Base-by-base conservation (phyloP, 148 eudicot genomes). In the Gaultheria prostrata region DNA sequence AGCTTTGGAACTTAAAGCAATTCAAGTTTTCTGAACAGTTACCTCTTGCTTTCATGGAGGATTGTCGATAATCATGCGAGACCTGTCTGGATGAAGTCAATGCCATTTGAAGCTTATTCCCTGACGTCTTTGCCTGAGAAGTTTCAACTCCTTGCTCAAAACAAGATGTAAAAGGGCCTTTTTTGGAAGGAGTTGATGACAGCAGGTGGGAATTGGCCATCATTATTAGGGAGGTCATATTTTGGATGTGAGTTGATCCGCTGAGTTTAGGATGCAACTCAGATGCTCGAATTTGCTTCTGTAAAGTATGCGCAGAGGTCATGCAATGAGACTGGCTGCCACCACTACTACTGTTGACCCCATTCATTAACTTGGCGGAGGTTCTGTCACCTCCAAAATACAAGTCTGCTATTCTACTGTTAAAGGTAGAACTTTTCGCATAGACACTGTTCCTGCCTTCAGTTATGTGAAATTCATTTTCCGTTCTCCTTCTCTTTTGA, bases 31-130 rank as follows among this genome's bases (percentile, higher is more conserved):
- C 54, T 71, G 70, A 50, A 80, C 26, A 77, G 35, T 65, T 82
- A 88, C 91, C 91, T 86, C 69, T 84, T 75, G 30, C 67, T 74
- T 79, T 86, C 57, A 7, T 80, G 65, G 85, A 78, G 26, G 49
- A 56, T 81, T 77, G 67, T 28, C 46, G 76, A 65, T 84, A 50
- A 46, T 51, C 85, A 79, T 63, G 75, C 0, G 49, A 35, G 74
- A 53, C 79, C 45, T 45, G 72, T 39, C 84, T 87, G 56, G 75
- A 83, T 75, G 83, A 57, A 73, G 80, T 53, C 26, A 61, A 69
- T 85, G 65, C 51, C 65, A 49, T 56, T 0, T 24, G 85, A 78
- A 49, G 48, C 83, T 80, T 80, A 71, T 82, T 87, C 5, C 50
- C 76, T 48, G 87, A 69, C 76, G 45, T 71, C 67, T 53, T 83